phyloP scores from a whole-genome alignment of 1,284 basidiomycete species.

The Cryptococcus amylolentus region DNA sequence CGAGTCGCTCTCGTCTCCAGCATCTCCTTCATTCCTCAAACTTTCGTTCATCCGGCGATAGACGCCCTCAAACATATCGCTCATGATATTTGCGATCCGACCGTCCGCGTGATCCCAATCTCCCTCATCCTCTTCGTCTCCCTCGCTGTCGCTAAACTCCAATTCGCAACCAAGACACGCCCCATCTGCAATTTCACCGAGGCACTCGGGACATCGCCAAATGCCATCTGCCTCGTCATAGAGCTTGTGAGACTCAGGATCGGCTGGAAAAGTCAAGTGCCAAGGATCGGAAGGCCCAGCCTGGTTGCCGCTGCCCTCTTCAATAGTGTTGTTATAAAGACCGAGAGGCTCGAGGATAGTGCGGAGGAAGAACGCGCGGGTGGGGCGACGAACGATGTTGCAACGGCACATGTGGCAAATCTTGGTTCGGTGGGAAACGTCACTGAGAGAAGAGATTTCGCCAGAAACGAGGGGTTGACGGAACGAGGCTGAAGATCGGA shows the following conservation, averaged over 20 bases:
- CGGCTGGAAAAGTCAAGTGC: constrained; percentile 29
- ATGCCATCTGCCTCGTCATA: constrained; percentile 29
- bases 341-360: constrained; percentile 38
- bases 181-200: constrained; percentile 31
- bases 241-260: constrained; percentile 25
- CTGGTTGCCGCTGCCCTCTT: constrained; percentile 3
- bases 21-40: not conserved
- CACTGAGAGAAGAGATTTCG: constrained; percentile 15
- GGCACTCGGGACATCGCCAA: constrained; percentile 37
- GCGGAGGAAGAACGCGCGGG: constrained; percentile 35
- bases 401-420: constrained; percentile 45
- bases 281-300: constrained; percentile 29
- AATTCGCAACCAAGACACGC: constrained; percentile 31
- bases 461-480: constrained; percentile 13
- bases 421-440: constrained; percentile 40
- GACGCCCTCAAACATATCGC: not conserved
- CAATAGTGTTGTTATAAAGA: constrained; percentile 6
- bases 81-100: not conserved
- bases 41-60: not conserved
- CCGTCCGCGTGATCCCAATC: constrained; percentile 1
- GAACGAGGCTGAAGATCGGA: constrained; percentile 41
- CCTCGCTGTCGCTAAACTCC: constrained; percentile 27
- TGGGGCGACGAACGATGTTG: constrained; percentile 35
- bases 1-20: no score
- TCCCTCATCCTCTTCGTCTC: not conserved